These are phyloP conservation scores for Tolypocladium inflatum DNA, from an alignment of 2,329 filamentous ascomycete genomes.

Conservation along the genomic window DNA sequence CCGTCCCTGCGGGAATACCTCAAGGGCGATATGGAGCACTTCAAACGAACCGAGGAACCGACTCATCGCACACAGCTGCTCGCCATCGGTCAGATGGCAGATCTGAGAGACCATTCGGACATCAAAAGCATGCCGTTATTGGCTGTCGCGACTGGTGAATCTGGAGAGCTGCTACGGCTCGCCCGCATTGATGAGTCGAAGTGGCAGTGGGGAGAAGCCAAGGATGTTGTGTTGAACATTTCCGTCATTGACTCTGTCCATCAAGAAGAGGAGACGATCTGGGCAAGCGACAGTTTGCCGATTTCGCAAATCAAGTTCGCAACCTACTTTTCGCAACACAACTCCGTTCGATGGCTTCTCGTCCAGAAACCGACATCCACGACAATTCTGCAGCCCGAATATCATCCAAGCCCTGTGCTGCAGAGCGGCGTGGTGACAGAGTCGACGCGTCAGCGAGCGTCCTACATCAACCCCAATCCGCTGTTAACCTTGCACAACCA, in stretches of 20 bases:
- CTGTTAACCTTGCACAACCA: constrained; percentile 41
- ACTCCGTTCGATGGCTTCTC: constrained; percentile 39
- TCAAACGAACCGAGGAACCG: constrained; percentile 16
- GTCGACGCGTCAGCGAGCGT: constrained; percentile 21
- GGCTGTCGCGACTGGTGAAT: constrained; percentile 44
- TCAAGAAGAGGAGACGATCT: constrained; percentile 39
- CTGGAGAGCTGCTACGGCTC: constrained; percentile 49
- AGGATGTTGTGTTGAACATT: constrained; percentile 36
- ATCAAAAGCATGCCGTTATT: constrained; percentile 24
- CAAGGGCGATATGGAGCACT: constrained; percentile 24
- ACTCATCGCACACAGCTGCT: constrained; percentile 28
- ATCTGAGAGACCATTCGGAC: constrained; percentile 22
- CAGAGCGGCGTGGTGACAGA: constrained; percentile 6
- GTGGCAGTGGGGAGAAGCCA: constrained; percentile 43
- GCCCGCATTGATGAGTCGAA: constrained; percentile 37
- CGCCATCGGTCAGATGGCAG: constrained; percentile 44
- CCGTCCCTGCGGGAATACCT: constrained; percentile 20
- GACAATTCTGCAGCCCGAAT: constrained; percentile 40
- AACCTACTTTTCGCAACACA: constrained; percentile 23
- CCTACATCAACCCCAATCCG: constrained; percentile 45
- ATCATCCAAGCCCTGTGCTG: constrained; percentile 27
- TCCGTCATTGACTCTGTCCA: constrained; percentile 30
- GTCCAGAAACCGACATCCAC: constrained; percentile 44
- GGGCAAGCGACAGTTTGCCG: constrained; percentile 41
- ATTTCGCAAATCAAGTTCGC: constrained; percentile 43